A percentile compares a stretch with the other conserved stretches of the same genome.
Conservation (phyloP, 768 basidiomycete species). For the Macrolepiota albuminosa region DNA sequence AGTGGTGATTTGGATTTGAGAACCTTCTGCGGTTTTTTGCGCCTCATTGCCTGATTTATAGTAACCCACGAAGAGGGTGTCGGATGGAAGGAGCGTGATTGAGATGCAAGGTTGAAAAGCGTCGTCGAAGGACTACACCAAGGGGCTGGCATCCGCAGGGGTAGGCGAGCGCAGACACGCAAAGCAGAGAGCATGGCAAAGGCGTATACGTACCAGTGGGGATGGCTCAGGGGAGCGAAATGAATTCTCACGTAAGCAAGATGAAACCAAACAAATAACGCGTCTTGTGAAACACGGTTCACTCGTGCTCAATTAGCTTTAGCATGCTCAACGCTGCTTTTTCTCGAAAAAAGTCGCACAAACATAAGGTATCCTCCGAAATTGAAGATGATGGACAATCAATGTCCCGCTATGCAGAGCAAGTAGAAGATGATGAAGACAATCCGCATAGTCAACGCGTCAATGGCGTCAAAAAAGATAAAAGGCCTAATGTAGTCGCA, state of each 20-base stretch:
- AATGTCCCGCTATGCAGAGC: constrained; percentile 22
- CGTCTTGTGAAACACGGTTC: constrained; percentile 21
- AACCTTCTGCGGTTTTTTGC: constrained; percentile 56
- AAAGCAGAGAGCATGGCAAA: constrained; percentile 34
- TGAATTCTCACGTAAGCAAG: constrained; percentile 4
- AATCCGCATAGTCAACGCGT: constrained; percentile 23
- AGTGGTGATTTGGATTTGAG: constrained; percentile 72
- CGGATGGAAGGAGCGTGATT: constrained; percentile 55
- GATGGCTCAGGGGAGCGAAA: background rate
- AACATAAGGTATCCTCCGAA: constrained; percentile 49
- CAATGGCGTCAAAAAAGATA: constrained; percentile 28
- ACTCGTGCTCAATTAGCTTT: constrained; percentile 7
- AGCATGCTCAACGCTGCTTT: constrained; percentile 35
- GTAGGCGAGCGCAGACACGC: constrained; percentile 26
- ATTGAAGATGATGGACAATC: constrained; percentile 51
- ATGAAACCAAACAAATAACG: constrained; percentile 26
- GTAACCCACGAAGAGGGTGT: constrained; percentile 59
- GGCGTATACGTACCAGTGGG: background rate
- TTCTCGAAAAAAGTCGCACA: constrained; percentile 35
- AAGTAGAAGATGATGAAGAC: constrained; percentile 46
- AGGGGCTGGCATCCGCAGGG: constrained; percentile 25
- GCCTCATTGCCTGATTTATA: constrained; percentile 83
- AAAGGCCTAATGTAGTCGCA: constrained; percentile 20
- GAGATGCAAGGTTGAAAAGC: constrained; percentile 13
- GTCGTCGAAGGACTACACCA: constrained; percentile 9